A percentile compares a stretch with the other conserved stretches of the same genome.
Conservation (phyloP, 164 flowering plant species). For the Cinnamomum micranthum region DNA sequence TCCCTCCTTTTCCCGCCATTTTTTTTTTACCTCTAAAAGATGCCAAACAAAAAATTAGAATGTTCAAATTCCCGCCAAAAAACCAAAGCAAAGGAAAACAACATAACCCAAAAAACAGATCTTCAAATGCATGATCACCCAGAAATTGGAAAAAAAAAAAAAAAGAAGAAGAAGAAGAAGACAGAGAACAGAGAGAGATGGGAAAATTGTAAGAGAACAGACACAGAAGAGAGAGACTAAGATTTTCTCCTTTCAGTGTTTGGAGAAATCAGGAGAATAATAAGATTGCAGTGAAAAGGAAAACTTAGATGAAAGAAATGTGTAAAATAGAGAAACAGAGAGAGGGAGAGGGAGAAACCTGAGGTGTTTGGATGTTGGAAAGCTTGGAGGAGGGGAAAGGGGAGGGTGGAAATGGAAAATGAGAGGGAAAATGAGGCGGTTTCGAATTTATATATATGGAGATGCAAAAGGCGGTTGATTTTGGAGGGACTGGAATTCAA, state of each 20-base stretch:
- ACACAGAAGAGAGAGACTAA: background rate
- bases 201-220: background rate
- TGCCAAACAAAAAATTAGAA: background rate
- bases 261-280: background rate
- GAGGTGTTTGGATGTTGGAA: background rate
- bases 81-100: background rate
- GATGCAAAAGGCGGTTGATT: background rate
- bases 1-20: conserved; percentile 97
- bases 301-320: background rate
- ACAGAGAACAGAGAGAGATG: background rate
- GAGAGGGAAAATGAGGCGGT: background rate
- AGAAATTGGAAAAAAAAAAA: background rate
- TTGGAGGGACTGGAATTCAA: conserved; percentile 2
- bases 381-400: background rate
- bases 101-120: background rate
- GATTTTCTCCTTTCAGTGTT: background rate
- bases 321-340: background rate
- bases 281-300: background rate
- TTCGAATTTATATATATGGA: background rate
- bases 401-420: background rate
- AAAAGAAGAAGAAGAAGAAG: no score
- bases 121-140: background rate
- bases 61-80: background rate
- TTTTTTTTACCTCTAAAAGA: background rate
- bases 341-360: background rate